Evolutionary conservation across 2,329 filamentous ascomycete species (phyloP), one percentile per base, ranked within the genome.

Genomic region (Aspergillus sp.): DNA sequence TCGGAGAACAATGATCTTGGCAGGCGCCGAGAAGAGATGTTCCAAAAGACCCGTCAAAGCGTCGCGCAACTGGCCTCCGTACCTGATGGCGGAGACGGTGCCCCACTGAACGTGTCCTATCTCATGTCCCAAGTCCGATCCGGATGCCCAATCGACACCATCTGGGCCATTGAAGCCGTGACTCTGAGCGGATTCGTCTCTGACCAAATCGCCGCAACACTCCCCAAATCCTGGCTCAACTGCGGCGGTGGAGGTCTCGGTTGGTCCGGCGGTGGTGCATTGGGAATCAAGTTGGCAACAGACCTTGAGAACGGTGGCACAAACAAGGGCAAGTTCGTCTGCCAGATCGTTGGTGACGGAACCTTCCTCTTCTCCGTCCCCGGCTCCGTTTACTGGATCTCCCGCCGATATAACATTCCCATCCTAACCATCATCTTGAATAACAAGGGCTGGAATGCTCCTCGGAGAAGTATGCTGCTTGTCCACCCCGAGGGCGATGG

Each of bases 241-340:
- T 90, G 86, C 61, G 87, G 87, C 1, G 87, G 85, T 1, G 87
- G 86, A 12, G 88, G 88, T 2, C 80, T 91, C 0, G 87, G 87
- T 2, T 91, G 87, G 87, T 86, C 82, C 9, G 87, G 86, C 12
- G 87, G 88, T 12, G 87, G 74, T 45, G 84, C 85, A 0, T 66
- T 91, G 3, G 88, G 87, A 2, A 83, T 90, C 60, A 90, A 90
- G 63, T 76, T 91, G 6, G 88, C 85, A 0, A 74, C 76, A 0
- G 77, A 84, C 44, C 65, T 66, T 2, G 66, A 75, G 50, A 69
- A 75, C 32, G 74, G 76, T 6, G 75, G 72, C 0, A 62, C 55
- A 1, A 70, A 69, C 39, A 77, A 80, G 55, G 78, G 78, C 25
- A 80, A 77, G 50, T 82, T 83, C 52, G 78, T 83, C 2, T 79